phyloP scores from a whole-genome alignment of 768 basidiomycete genomes.

The Rhizopogon vulgaris region DNA sequence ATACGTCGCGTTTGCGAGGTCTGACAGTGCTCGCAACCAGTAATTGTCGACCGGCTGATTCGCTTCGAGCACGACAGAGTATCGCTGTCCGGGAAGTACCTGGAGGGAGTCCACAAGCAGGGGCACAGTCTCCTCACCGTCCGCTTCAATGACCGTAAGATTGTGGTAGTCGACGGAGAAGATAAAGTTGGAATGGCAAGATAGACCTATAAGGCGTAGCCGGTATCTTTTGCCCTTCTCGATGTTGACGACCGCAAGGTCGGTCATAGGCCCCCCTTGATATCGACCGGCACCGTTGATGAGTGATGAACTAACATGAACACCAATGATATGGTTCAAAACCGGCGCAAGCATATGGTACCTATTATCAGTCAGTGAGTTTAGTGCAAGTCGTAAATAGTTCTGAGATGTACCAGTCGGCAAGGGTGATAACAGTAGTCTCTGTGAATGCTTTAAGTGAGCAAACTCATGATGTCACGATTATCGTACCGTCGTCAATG shows the following conservation, averaged over 20 bases:
- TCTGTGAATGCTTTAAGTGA: conserved; percentile 15
- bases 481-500: conserved; percentile 12
- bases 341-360: conserved; percentile 7
- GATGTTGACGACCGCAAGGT: conserved; percentile 28
- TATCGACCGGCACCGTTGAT: conserved; percentile 49
- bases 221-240: conserved; percentile 23
- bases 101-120: conserved; percentile 31
- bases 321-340: conserved; percentile 1
- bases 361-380: conserved; percentile 2
- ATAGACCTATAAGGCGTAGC: conserved; percentile 26
- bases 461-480: background rate
- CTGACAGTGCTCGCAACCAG: conserved; percentile 30
- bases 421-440: conserved; percentile 27
- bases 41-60: conserved; percentile 30
- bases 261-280: conserved; percentile 20
- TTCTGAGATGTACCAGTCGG: conserved; percentile 26
- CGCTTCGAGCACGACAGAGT: conserved; percentile 24
- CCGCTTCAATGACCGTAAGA: conserved; percentile 37
- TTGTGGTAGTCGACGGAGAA: conserved; percentile 36
- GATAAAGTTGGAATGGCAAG: conserved; percentile 34
- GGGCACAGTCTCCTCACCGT: conserved; percentile 28
- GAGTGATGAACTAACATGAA: conserved; percentile 26
- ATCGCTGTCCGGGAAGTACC: conserved; percentile 30
- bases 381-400: background rate
- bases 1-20: conserved; percentile 20